phyloP scores from a whole-genome alignment of 1,284 basidiomycete species.

The Sporisorium reilianum region DNA sequence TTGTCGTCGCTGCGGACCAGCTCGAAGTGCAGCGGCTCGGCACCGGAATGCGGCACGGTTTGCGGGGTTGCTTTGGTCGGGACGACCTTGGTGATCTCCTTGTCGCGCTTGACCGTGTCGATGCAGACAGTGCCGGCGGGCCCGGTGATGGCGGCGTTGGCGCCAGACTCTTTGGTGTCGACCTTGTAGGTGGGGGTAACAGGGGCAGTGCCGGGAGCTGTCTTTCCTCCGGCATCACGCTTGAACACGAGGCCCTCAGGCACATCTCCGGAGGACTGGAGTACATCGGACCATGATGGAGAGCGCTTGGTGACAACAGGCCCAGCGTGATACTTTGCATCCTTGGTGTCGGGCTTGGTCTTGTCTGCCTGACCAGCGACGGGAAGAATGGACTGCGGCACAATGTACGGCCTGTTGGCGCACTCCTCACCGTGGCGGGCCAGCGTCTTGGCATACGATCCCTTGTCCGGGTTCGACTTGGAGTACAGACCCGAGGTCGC shows the following conservation, averaged over 20 bases:
- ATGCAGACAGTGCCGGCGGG: constrained; percentile 26
- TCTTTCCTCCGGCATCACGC: constrained; percentile 7
- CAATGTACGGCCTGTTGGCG: constrained; percentile 39
- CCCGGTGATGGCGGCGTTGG: not conserved
- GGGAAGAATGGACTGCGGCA: constrained; percentile 21
- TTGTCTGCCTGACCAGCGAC: not conserved
- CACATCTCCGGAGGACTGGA: not conserved
- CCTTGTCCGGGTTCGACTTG: constrained; percentile 20
- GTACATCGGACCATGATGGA: too few relatives aligned
- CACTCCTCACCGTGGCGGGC: constrained; percentile 36
- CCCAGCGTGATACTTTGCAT: constrained; percentile 8
- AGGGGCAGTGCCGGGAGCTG: not conserved
- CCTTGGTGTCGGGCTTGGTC: not conserved
- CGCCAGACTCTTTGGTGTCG: not conserved
- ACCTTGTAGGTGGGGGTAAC: not conserved
- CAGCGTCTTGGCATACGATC: constrained; percentile 40
- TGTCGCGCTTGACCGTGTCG: constrained; percentile 44
- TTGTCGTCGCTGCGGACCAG: constrained; percentile 27
- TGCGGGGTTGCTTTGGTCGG: constrained; percentile 21
- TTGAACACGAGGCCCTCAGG: constrained; percentile 12
- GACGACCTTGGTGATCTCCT: constrained; percentile 35
- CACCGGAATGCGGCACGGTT: not conserved
- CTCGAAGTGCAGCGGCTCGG: constrained; percentile 27
- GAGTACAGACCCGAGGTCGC: constrained; percentile 40
- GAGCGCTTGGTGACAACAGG: constrained; percentile 20